Evolutionary conservation across 1,139 yeast genomes (phyloP), one percentile per base, ranked within the genome.

Genomic region (Taphrina pruni): DNA sequence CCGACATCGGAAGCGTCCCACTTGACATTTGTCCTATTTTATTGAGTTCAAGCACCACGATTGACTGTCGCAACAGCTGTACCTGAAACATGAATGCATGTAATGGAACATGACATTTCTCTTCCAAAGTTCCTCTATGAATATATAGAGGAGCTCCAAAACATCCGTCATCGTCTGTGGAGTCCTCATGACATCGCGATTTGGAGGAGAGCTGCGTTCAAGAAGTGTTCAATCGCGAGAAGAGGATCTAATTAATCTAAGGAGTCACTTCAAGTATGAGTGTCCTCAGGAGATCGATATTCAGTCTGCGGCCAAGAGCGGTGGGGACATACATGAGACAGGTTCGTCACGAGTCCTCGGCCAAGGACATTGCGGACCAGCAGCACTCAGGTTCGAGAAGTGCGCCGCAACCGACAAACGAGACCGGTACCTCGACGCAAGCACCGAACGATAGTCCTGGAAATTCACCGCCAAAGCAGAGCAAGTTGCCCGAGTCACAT

Each of bases 341-440:
- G 58, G n/a, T 54, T 14, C 58, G 58, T 54, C 43, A 38, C 43
- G 43, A 58, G 43, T 58, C 62, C n/a, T 45, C 62, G 41, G n/a
- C 62, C 9, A 46, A 64, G 48, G 67, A 64, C 52, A 64, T 64
- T 38, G 48, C 26, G 14, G 60, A 46, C 11, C 61, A 55, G 20
- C 67, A 64, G 38, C 61, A 64, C 48, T 55, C 67, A 14, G 67
- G 67, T 9, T 64, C 67, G 4, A 46, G 67, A 46, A 55, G 52
- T 43, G 67, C 67, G 35, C 67, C 67, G n/a, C 36, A 46, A 55
- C 67, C 67, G 9, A 64, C 67, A 20, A 39, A 26, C 20, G 67
- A 64, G 67, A 64, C 67, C 12, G 61, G 61, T 0, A 64, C 67
- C 45, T 64, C 67, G 56, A 64, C 67, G 20, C 67, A 64, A 21